A percentile compares a stretch with the other conserved stretches of the same genome.
phyloP scores from a whole-genome alignment of 1,139 yeast genomes.

The Candida sp. region DNA sequence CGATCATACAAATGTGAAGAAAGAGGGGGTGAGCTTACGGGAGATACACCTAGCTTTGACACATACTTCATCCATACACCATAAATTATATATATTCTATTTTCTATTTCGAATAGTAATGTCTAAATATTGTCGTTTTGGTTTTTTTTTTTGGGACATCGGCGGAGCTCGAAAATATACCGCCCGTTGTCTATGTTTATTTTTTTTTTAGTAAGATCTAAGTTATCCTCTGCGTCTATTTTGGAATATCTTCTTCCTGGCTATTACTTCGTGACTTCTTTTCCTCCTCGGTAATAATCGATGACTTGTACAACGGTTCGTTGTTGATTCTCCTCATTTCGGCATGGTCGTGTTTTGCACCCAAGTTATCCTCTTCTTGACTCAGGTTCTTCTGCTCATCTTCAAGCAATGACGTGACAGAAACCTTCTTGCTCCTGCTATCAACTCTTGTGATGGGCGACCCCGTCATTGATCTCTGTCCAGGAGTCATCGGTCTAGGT shows the following conservation, averaged over 20 bases:
- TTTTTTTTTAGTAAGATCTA: no score
- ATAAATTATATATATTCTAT: background rate
- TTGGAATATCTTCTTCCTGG: constrained; percentile 5
- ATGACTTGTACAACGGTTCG: constrained; percentile 19
- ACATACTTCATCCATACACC: background rate
- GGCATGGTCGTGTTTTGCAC: constrained; percentile 19
- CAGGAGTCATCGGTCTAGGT: constrained; percentile 9
- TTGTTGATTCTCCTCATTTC: background rate
- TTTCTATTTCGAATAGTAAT: background rate
- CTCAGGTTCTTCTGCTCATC: background rate
- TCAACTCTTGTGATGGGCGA: constrained; percentile 18
- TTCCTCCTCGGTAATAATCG: constrained; percentile 15
- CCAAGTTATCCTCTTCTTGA: constrained; percentile 16
- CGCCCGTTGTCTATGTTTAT: no score
- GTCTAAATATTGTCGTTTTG: no score
- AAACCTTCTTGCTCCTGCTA: constrained; percentile 26
- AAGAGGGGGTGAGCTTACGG: no score
- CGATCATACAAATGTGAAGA: no score
- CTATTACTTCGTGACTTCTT: constrained; percentile 9
- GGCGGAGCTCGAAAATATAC: no score
- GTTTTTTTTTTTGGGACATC: no score
- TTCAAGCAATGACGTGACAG: constrained; percentile 32
- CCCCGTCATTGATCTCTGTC: constrained; percentile 13
- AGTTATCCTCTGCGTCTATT: background rate
- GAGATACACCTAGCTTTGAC: no score